A percentile compares a stretch with the other conserved stretches of the same genome.
phyloP scores from a whole-genome alignment of 768 basidiomycete species.

The Boletellus ananiceps region DNA sequence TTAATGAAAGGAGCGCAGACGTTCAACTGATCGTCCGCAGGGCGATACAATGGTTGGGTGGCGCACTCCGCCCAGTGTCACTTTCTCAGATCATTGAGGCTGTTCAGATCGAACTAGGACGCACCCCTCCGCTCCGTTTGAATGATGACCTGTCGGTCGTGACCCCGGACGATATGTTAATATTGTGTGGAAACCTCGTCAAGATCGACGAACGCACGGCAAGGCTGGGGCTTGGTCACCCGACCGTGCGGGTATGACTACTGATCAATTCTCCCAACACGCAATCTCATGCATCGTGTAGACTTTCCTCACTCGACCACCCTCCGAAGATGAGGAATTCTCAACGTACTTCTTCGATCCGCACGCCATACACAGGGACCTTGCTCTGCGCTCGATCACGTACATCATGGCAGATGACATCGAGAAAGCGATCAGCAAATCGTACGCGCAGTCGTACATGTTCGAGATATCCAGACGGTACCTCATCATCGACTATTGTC shows the following conservation, averaged over 20 bases:
- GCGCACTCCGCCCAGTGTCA: conserved; percentile 25
- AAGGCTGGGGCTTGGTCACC: conserved; percentile 20
- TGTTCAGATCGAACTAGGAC: conserved; percentile 26
- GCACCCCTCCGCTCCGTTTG: conserved; percentile 16
- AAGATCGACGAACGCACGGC: conserved; percentile 23
- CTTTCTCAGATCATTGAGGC: conserved; percentile 27
- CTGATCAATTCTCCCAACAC: neutral
- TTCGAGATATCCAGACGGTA: conserved; percentile 25
- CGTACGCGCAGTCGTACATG: conserved; percentile 22
- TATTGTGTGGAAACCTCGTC: conserved; percentile 24
- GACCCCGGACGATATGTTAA: conserved; percentile 22
- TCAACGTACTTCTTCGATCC: conserved; percentile 21
- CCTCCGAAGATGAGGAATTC: conserved; percentile 9
- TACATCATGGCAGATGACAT: conserved; percentile 26
- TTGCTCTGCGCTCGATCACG: conserved; percentile 28
- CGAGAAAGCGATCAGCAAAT: conserved; percentile 20
- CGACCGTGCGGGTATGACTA: conserved; percentile 20
- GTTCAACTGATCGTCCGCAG: conserved; percentile 24
- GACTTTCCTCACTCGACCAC: conserved; percentile 23
- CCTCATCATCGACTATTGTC: conserved; percentile 21
- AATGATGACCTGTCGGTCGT: conserved; percentile 26
- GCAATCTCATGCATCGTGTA: conserved; percentile 4
- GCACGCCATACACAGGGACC: conserved; percentile 21
- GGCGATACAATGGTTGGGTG: conserved; percentile 22
- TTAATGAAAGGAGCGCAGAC: conserved; percentile 20